Evolutionary conservation across 371 early-diverging fungal species (phyloP).

Genomic region (Basidiobolus meristosporus): DNA sequence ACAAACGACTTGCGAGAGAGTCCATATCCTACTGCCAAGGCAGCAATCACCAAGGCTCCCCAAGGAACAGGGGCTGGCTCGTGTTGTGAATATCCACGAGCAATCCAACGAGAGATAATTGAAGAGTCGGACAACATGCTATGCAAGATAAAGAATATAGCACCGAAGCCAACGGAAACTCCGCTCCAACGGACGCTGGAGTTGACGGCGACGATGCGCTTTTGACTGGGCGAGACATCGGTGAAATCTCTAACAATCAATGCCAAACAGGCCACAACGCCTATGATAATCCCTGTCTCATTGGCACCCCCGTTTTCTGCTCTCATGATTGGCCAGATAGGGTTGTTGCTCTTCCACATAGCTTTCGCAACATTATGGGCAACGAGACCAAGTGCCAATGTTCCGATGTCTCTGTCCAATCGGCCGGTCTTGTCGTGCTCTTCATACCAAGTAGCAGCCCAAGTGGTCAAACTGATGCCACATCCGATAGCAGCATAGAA

Average conservation of each 20-base stretch:
- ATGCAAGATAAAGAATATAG: slow-evolving; percentile 45
- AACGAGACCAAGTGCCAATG: slow-evolving; percentile 45
- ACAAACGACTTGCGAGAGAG: slow-evolving; percentile 32
- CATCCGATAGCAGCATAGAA: slow-evolving; percentile 32
- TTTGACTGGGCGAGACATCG: neutral
- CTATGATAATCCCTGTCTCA: slow-evolving; percentile 33
- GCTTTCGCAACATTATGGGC: slow-evolving; percentile 45
- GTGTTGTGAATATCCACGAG: slow-evolving; percentile 52
- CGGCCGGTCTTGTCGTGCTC: slow-evolving; percentile 23
- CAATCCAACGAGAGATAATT: slow-evolving; percentile 51
- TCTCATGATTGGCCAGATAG: slow-evolving; percentile 66
- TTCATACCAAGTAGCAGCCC: slow-evolving; percentile 35
- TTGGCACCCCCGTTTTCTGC: slow-evolving; percentile 47
- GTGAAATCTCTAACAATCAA: slow-evolving; percentile 9
- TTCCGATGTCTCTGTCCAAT: slow-evolving; percentile 35
- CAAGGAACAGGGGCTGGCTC: slow-evolving; percentile 63
- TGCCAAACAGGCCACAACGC: slow-evolving; percentile 28
- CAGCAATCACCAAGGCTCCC: slow-evolving; percentile 41
- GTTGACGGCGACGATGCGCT: neutral
- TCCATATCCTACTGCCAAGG: slow-evolving; percentile 28
- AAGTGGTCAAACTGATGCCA: slow-evolving; percentile 28
- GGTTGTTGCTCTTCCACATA: slow-evolving; percentile 60
- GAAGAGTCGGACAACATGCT: slow-evolving; percentile 57
- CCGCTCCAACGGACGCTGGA: slow-evolving; percentile 16
- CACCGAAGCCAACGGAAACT: slow-evolving; percentile 40